Conservation (phyloP, 73 alveolate species). For the Uronychia binucleata region DNA sequence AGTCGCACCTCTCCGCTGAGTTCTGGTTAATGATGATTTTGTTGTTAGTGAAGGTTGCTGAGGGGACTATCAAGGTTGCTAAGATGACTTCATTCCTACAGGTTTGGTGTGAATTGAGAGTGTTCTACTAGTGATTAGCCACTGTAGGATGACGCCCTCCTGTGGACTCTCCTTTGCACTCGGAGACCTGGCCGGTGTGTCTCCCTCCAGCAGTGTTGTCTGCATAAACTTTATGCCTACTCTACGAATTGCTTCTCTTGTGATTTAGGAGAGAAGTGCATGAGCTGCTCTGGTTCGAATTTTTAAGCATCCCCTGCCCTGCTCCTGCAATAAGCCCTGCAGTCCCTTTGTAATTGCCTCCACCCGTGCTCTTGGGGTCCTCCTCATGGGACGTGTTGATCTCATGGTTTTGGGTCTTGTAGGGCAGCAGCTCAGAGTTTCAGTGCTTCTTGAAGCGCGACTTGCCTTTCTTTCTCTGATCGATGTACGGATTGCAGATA, state of each 20-base stretch:
- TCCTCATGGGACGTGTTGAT: neutral
- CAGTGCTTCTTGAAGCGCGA: neutral
- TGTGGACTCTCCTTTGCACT: too few species aligned
- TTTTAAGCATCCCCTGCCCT: too few species aligned
- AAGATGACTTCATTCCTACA: neutral
- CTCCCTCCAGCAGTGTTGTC: too few species aligned
- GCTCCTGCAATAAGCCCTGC: too few species aligned
- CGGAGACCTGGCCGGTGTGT: too few species aligned
- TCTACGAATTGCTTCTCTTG: neutral
- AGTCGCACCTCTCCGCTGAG: neutral
- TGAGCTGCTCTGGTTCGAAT: neutral
- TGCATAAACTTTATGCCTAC: neutral
- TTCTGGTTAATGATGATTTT: neutral
- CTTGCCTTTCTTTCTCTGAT: neutral
- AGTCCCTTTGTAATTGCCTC: too few species aligned
- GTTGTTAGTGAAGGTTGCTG: neutral
- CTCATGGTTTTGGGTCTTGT: neutral
- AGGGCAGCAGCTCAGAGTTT: neutral
- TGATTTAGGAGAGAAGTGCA: neutral
- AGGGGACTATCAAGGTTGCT: neutral
- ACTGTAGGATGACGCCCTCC: too few species aligned
- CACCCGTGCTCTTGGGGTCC: neutral
- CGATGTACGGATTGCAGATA: neutral
- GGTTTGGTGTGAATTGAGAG: neutral
- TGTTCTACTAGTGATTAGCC: neutral